phyloP scores from a whole-genome alignment of 306 rosid species.

The Rubus parviflorus region DNA sequence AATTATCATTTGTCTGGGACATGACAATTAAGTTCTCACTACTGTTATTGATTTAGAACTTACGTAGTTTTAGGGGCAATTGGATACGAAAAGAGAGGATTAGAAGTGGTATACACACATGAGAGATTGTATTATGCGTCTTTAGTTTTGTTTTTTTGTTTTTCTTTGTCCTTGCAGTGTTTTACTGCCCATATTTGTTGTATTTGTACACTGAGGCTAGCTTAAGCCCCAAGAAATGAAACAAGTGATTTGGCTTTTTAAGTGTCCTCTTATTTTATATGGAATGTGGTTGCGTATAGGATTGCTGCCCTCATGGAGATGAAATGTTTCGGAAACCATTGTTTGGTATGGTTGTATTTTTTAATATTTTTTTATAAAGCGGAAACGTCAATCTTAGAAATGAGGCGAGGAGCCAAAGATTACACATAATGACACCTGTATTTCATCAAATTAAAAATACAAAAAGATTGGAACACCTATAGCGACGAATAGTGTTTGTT shows the following conservation, averaged over 20 bases:
- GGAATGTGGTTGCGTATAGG: background rate
- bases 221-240: slow-evolving; percentile 13
- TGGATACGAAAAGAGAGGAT: slow-evolving; percentile 33
- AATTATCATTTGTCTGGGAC: slow-evolving; percentile 46
- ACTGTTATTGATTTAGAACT: slow-evolving; percentile 28
- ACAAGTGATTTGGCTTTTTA: background rate
- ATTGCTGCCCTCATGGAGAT: background rate
- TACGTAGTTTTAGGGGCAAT: slow-evolving; percentile 31
- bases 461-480: no score
- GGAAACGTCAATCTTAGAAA: no score
- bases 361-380: no score
- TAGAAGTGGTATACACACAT: slow-evolving; percentile 19
- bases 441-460: no score
- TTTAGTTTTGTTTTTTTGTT: background rate
- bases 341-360: no score
- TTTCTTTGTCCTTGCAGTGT: background rate
- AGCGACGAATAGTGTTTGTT: no score
- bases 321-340: background rate
- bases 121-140: slow-evolving; percentile 16
- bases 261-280: background rate
- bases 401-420: no score
- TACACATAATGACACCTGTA: no score
- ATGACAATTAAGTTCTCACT: slow-evolving; percentile 35
- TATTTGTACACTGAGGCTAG: slow-evolving; percentile 11
- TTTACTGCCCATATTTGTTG: background rate